Evolutionary conservation across 2,329 filamentous ascomycete genomes (phyloP), one percentile per base, ranked within the genome.

Genomic region (Paramyrothecium sp.): DNA sequence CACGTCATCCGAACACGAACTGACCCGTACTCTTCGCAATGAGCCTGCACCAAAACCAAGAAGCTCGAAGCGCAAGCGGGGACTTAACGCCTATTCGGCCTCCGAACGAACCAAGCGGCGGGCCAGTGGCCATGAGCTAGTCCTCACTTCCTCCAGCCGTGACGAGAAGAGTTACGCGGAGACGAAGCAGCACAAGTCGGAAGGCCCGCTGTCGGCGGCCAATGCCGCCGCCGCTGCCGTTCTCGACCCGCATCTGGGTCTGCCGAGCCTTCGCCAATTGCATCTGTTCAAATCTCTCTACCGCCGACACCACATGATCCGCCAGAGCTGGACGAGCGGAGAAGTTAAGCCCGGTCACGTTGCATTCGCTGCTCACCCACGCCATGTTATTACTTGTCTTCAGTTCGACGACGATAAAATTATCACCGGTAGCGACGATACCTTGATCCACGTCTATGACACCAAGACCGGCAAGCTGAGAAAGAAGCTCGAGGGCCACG

Each of bases 361-460:
- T 58, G 95, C 95, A 4, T 98, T 99, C 73, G 88, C 92, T n/a
- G 95, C 95, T 5, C 95, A 99, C 69, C 92, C 95, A 59, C 88
- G 92, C 34, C 94, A 98, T 76, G 95, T 99, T 60, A 96, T 99
- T 54, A 99, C 95, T 17, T 99, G 95, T 70, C 82, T 99, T 55
- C 93, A 99, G 71, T 99, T 99, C 67, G 95, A 99, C 69, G 91
- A 93, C 52, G 93, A 99, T 79, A 98, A 98, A 75, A 97, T 99
- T 64, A 84, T 99, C 64, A 99, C 95, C 2, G 95, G 95, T 23
- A 98, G 94, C 69, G 95, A 99, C 71, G 95, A 99, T 70, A 97
- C 93, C 3, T 88, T 97, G 61, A 99, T 99, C 67, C 93, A 99
- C 67, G 92, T 99, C 33, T 99, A 98, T 72, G 93, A 98, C 69